Evolutionary conservation across 192 early-diverging fungal species (phyloP).

Genomic region (Rhizophagus sp.): DNA sequence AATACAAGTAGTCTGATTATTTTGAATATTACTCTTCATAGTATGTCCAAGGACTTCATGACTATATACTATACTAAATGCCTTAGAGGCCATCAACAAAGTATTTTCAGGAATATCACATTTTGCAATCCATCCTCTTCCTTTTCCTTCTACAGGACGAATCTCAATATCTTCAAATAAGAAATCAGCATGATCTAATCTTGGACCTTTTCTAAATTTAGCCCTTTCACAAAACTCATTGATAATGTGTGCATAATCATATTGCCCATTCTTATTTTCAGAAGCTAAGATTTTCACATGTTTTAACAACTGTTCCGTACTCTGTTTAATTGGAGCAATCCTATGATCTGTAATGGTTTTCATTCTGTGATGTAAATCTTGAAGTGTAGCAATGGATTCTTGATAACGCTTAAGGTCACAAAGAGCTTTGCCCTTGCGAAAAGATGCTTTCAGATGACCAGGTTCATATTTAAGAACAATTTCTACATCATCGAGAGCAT

Average conservation of each 20-base stretch:
- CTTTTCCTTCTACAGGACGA: neutral
- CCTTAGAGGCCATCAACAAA: conserved; percentile 18
- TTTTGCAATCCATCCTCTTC: conserved; percentile 10
- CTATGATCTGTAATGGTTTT: no score
- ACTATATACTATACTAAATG: neutral
- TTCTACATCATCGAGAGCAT: neutral
- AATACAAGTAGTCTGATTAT: neutral
- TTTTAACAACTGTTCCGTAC: neutral
- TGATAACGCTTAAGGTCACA: neutral
- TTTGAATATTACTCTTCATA: neutral
- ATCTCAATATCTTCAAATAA: conserved; percentile 6
- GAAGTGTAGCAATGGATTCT: neutral
- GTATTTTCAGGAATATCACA: conserved; percentile 3
- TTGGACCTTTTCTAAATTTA: neutral
- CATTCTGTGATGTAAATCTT: neutral
- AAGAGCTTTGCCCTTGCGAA: conserved; percentile 5
- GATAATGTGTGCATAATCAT: neutral
- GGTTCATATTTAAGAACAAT: neutral
- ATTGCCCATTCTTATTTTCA: neutral
- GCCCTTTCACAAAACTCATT: neutral
- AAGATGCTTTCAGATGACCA: neutral
- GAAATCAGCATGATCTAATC: conserved; percentile 20
- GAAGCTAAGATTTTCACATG: neutral
- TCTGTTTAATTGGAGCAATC: neutral
- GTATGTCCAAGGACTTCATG: neutral